phyloP scores from a whole-genome alignment of 78 protist species.

The Dictyostelium discoideum region DNA sequence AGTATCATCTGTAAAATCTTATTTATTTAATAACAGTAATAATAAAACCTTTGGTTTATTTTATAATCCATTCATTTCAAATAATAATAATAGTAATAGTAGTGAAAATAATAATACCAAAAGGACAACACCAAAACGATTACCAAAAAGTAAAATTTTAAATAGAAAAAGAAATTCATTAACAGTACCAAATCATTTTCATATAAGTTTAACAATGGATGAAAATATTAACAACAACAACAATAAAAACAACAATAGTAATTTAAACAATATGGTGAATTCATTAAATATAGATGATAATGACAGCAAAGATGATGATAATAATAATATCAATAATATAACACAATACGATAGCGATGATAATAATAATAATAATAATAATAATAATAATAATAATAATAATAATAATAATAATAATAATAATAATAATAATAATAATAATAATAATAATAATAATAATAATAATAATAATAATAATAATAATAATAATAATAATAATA shows the following conservation, averaged over 20 bases:
- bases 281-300: background rate
- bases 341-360: background rate
- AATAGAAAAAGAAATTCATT: constrained; percentile 3
- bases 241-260: background rate
- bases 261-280: background rate
- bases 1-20: background rate
- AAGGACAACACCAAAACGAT: background rate
- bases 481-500: background rate
- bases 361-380: background rate
- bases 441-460: background rate
- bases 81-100: background rate
- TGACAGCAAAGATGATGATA: background rate
- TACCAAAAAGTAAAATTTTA: background rate
- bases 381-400: background rate
- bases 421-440: background rate
- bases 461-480: background rate
- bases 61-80: background rate
- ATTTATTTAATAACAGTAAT: background rate
- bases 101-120: background rate
- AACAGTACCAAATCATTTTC: background rate
- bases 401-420: background rate
- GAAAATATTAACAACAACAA: background rate
- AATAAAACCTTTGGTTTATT: constrained; percentile 1
- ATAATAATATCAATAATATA: background rate
- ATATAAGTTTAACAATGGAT: background rate